phyloP scores from a whole-genome alignment of 495 filamentous ascomycete genomes.

The Umbilicaria muhlenbergii region DNA sequence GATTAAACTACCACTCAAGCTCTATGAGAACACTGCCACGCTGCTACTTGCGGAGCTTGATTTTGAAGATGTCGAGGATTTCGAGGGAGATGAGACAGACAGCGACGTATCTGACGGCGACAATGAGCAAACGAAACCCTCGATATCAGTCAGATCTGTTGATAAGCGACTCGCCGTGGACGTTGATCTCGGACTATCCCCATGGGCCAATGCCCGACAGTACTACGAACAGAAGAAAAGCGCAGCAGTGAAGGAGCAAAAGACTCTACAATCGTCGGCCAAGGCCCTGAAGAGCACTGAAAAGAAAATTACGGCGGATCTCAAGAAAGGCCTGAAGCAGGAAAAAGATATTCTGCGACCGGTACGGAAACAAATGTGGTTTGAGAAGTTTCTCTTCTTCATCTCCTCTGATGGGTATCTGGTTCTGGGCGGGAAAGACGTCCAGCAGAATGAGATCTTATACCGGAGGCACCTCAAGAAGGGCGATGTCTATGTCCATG shows the following conservation, averaged over 20 bases:
- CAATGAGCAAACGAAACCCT: slow-evolving; percentile 18
- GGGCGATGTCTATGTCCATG: slow-evolving; percentile 84
- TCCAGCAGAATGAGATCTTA: slow-evolving; percentile 80
- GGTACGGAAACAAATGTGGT: slow-evolving; percentile 73
- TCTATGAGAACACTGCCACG: slow-evolving; percentile 79
- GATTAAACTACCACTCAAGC: slow-evolving; percentile 76
- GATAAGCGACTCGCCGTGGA: slow-evolving; percentile 53
- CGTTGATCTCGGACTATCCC: slow-evolving; percentile 63
- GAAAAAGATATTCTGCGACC: slow-evolving; percentile 82
- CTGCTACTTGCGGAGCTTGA: slow-evolving; percentile 58
- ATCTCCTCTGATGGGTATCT: slow-evolving; percentile 93
- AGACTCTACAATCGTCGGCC: slow-evolving; percentile 64
- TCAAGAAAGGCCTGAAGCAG: slow-evolving; percentile 75
- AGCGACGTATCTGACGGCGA: slow-evolving; percentile 44
- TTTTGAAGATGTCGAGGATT: slow-evolving; percentile 42
- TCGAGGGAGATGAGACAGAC: slow-evolving; percentile 44
- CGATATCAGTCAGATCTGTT: slow-evolving; percentile 17
- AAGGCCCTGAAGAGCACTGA: slow-evolving; percentile 82
- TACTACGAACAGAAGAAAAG: slow-evolving; percentile 81
- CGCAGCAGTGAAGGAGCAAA: slow-evolving; percentile 73
- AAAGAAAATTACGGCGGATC: slow-evolving; percentile 68
- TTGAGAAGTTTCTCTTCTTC: slow-evolving; percentile 93
- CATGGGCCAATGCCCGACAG: slow-evolving; percentile 77
- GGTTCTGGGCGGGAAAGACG: slow-evolving; percentile 70
- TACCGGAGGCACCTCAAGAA: slow-evolving; percentile 73